These are phyloP conservation scores for Strigomonas culicis DNA, from an alignment of 208 protist species.

Conservation along the genomic window DNA sequence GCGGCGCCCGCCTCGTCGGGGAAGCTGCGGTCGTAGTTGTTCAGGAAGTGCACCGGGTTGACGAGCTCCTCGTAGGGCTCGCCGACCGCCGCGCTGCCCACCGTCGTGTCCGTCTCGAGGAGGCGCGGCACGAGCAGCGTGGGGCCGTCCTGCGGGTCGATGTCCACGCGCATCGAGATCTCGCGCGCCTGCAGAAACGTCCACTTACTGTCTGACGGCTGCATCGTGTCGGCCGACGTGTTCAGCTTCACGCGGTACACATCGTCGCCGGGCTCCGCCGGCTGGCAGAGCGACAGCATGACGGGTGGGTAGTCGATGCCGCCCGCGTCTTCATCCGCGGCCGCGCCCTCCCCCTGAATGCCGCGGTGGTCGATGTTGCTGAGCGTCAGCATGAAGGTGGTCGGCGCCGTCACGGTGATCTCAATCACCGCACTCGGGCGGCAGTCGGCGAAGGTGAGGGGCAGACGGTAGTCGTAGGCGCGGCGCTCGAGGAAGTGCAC, in stretches of 20 bases:
- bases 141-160: constrained; percentile 52
- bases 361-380: constrained; percentile 63
- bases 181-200: constrained; percentile 82
- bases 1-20: constrained; percentile 10
- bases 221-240: constrained; percentile 40
- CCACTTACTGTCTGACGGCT: constrained; percentile 55
- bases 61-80: constrained; percentile 35
- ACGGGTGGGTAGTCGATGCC: constrained; percentile 69
- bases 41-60: constrained; percentile 47
- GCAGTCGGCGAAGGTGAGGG: constrained; percentile 64
- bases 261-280: constrained; percentile 2
- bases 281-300: constrained; percentile 69
- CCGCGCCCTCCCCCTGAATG: constrained; percentile 20
- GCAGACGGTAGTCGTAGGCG: constrained; percentile 59
- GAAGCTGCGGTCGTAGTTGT: constrained; percentile 39
- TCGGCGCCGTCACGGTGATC: constrained; percentile 44
- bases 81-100: constrained; percentile 24
- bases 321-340: constrained; percentile 22
- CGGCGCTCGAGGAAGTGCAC: constrained; percentile 48
- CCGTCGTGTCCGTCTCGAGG: constrained; percentile 52
- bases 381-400: constrained; percentile 43
- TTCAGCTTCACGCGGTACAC: constrained; percentile 56
- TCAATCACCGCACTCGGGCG: constrained; percentile 55
- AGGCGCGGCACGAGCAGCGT: constrained; percentile 74
- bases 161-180: constrained; percentile 52